phyloP scores from a whole-genome alignment of 139 green algal genomes.

The Tetraselmis chui region DNA sequence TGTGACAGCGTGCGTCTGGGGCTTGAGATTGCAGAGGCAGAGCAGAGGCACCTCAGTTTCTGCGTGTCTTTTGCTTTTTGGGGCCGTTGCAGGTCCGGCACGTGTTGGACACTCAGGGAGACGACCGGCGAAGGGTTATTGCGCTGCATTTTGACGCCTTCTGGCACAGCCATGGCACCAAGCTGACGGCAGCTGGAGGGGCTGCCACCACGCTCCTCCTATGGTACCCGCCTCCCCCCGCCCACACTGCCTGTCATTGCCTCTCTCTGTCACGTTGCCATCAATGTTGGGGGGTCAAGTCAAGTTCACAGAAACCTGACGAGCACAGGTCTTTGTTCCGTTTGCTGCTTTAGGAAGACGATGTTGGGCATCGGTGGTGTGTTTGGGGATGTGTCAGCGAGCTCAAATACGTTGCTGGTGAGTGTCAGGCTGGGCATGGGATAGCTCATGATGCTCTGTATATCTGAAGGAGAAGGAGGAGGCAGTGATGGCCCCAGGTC shows the following conservation, averaged over 20 bases:
- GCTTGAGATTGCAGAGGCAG: not conserved
- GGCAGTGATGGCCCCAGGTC: no score
- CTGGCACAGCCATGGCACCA: not conserved
- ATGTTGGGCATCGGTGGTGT: not conserved
- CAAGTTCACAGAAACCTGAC: no score
- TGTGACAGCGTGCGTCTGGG: not conserved
- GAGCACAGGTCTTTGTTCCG: no score
- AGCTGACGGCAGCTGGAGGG: not conserved
- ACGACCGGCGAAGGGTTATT: not conserved
- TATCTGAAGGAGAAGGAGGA: no score
- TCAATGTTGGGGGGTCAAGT: no score
- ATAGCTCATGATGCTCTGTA: no score
- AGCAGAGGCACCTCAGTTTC: no score
- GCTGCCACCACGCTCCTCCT: not conserved
- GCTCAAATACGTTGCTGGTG: not conserved
- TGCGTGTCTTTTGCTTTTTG: not conserved
- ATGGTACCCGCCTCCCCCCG: not conserved
- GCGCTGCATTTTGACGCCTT: not conserved
- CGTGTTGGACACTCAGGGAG: not conserved
- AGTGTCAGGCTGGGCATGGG: no score
- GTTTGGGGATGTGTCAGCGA: not conserved
- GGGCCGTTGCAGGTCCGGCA: not conserved
- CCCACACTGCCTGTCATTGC: no score
- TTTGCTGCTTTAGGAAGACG: not conserved
- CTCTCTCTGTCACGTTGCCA: no score